Conservation (phyloP, 2,329 filamentous ascomycete species). For the Fusarium udum region DNA sequence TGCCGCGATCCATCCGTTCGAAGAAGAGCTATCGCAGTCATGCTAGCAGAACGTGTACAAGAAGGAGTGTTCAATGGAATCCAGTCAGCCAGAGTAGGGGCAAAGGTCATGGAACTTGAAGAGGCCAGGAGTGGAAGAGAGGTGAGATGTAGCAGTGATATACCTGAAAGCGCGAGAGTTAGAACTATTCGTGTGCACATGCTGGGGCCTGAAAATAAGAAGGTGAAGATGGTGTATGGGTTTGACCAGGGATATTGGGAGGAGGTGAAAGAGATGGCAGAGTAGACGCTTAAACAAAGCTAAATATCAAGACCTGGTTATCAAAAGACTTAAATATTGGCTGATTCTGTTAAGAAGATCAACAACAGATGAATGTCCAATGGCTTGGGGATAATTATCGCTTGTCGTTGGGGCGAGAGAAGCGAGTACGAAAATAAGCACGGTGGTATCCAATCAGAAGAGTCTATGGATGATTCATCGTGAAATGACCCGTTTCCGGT, state of each 20-base stretch:
- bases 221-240: constrained; percentile 8
- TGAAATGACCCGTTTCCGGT: neutral
- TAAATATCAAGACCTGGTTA: neutral
- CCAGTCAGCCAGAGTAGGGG: constrained; percentile 9
- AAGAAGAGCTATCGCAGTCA: constrained; percentile 6
- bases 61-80: constrained; percentile 17
- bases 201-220: neutral
- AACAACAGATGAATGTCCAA: neutral
- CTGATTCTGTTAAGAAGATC: no score
- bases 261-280: neutral
- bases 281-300: neutral
- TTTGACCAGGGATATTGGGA: constrained; percentile 8
- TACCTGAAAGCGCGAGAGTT: neutral
- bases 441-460: neutral
- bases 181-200: constrained; percentile 14
- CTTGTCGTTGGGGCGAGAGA: neutral
- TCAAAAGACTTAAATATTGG: rapidly evolving
- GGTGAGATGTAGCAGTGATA: constrained; percentile 6
- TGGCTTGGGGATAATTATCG: neutral
- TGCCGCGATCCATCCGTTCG: constrained; percentile 18
- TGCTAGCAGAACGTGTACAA: constrained; percentile 15
- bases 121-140: constrained; percentile 2
- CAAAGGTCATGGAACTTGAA: constrained; percentile 20
- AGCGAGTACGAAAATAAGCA: neutral
- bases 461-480: neutral